Evolutionary conservation across 1,139 yeast species (phyloP), one percentile per base, ranked within the genome.

Genomic region (Yamadazyma membranifaciens): DNA sequence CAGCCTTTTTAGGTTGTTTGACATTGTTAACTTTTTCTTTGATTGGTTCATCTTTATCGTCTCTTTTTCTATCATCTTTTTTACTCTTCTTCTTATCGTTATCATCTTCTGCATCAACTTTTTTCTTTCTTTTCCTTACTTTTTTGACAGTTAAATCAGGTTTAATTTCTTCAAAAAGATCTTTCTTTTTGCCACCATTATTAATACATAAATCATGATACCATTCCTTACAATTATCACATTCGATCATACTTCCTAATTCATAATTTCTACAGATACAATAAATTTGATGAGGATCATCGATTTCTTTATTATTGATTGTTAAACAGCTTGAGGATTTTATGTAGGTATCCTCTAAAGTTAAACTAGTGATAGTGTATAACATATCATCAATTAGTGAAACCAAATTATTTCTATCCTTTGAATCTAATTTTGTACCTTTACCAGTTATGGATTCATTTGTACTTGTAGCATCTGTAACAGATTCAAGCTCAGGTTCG

Each of bases 161-260:
- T 20, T 20, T 20, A 20, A 20, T 20, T 20, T 20, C 24, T 7
- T 20, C 7, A 20, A 20, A 20, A 20, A 7, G 7, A 20, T 20
- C 34, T 20, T 32, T 20, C 24, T 20, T 20, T 6, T 20, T 20
- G 7, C 7, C 7, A 20, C 7, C 5, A 11, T 20, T 31, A n/a
- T 16, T 73, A 32, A 87, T 68, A 61, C 96, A 88, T 28, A 66
- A 68, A 38, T 77, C 75, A 56, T 87, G 95, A 56, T 80, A 87
- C 94, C 94, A 85, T 55, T 87, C 95, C 39, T 78, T 74, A 59
- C 96, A 87, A 24, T 59, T 60, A 47, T 84, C 94, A 62, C 96
- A 88, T 50, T 82, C 87, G 37, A 86, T 77, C 95, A 87, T 86
- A 0, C 76, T 68, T 1, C 89, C 92, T 43, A 71, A 73, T 52